phyloP scores from a whole-genome alignment of 371 early-diverging fungal genomes.

The Mucor plumbeus region DNA sequence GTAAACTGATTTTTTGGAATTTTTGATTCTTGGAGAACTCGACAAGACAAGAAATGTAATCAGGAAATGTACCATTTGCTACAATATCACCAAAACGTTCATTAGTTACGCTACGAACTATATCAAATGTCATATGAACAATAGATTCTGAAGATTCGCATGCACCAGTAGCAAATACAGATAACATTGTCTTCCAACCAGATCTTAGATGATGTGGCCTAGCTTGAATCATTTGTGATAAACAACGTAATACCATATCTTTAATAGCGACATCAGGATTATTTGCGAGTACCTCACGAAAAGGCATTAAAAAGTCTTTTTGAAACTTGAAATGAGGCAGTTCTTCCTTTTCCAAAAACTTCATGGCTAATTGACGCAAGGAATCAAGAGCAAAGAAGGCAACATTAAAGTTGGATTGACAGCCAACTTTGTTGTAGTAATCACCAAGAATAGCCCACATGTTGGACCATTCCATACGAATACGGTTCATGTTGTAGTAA shows the following conservation, averaged over 20 bases:
- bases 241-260: conserved; percentile 91
- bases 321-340: conserved; percentile 95
- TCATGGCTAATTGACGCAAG: conserved; percentile 91
- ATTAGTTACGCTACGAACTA: conserved; percentile 65
- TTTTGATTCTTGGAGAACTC: conserved; percentile 74
- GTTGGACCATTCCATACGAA: conserved; percentile 95
- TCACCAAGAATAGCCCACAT: conserved; percentile 94
- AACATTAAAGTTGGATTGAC: conserved; percentile 84
- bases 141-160: conserved; percentile 74
- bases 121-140: conserved; percentile 68
- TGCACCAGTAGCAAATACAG: conserved; percentile 82
- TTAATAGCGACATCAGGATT: conserved; percentile 81
- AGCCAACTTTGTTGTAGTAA: conserved; percentile 92
- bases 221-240: conserved; percentile 90
- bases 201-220: conserved; percentile 76
- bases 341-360: conserved; percentile 95
- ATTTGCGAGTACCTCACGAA: conserved; percentile 82
- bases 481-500: conserved; percentile 97
- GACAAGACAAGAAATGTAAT: conserved; percentile 79
- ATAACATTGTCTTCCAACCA: conserved; percentile 91
- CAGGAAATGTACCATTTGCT: conserved; percentile 75
- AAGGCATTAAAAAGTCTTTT: conserved; percentile 93
- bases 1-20: conserved; percentile 65
- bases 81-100: conserved; percentile 75
- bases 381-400: conserved; percentile 93